These are phyloP conservation scores for Dipteronia dyeriana DNA, from an alignment of 345 rosid species.

Conservation along the genomic window DNA sequence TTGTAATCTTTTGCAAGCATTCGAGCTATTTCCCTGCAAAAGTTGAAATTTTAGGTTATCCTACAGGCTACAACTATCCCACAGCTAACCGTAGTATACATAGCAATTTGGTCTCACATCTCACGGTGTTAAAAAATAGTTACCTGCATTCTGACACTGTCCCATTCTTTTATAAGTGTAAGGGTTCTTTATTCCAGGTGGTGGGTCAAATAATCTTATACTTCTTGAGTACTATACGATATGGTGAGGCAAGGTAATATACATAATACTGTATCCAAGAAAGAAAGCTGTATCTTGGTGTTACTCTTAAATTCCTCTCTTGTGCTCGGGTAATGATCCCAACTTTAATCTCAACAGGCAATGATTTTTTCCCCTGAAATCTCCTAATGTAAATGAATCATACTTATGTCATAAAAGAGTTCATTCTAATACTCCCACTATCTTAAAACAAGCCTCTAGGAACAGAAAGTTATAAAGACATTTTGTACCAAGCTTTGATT, in stretches of 20 bases:
- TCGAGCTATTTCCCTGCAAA: conserved; percentile 80
- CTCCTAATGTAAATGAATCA: neutral
- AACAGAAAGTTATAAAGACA: neutral
- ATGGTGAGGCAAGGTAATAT: neutral
- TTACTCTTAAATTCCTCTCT: neutral
- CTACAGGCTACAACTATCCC: neutral
- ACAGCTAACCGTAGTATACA: neutral
- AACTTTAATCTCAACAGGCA: neutral
- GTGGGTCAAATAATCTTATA: neutral
- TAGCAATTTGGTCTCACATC: neutral
- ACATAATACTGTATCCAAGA: neutral
- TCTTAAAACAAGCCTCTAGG: neutral
- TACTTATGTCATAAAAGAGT: too few relatives aligned
- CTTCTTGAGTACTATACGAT: neutral
- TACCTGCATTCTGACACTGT: neutral
- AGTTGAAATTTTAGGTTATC: conserved; percentile 16
- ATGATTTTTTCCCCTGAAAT: neutral
- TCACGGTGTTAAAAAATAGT: neutral
- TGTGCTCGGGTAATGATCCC: neutral
- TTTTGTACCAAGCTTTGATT: neutral
- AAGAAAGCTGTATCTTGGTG: neutral
- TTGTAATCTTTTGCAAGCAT: conserved; percentile 89
- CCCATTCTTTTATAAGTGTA: neutral
- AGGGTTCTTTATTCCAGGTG: neutral
- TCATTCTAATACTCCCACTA: neutral